Evolutionary conservation across 2,329 filamentous ascomycete species (phyloP).

Genomic region (Chalaropsis thielavioides): DNA sequence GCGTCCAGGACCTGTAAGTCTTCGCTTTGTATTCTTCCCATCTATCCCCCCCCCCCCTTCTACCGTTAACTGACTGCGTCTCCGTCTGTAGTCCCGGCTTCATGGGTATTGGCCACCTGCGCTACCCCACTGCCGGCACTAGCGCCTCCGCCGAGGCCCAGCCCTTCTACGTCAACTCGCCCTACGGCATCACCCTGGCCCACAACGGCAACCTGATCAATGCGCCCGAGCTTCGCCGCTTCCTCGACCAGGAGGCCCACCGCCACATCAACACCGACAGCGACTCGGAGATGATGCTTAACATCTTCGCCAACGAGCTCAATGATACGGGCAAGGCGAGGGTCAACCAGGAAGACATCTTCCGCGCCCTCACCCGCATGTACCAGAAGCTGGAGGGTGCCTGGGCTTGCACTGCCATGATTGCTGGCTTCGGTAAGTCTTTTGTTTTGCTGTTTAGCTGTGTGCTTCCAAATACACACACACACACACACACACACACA

Average conservation of each 20-base stretch:
- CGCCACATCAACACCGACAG: constrained; percentile 84
- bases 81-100: constrained; percentile 47
- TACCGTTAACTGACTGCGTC: background rate
- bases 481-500: constrained; percentile 24
- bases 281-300: constrained; percentile 72
- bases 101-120: constrained; percentile 73
- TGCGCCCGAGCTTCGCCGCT: constrained; percentile 51
- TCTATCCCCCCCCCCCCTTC: constrained; percentile 24
- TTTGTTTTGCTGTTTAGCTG: background rate
- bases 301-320: constrained; percentile 72
- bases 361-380: constrained; percentile 55
- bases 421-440: constrained; percentile 55
- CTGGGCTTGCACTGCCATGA: constrained; percentile 69
- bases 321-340: constrained; percentile 68
- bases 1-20: constrained; percentile 23
- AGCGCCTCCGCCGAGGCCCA: constrained; percentile 64
- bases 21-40: constrained; percentile 28
- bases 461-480: background rate
- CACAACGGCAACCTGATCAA: constrained; percentile 86
- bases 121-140: constrained; percentile 82
- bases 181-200: constrained; percentile 66
- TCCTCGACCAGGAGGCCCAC: constrained; percentile 63
- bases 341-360: constrained; percentile 65
- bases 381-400: constrained; percentile 60
- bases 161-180: constrained; percentile 77